A percentile compares a stretch with the other conserved stretches of the same genome.
Evolutionary conservation across 805 yeast species (phyloP).

Genomic region (Candida michaelii): DNA sequence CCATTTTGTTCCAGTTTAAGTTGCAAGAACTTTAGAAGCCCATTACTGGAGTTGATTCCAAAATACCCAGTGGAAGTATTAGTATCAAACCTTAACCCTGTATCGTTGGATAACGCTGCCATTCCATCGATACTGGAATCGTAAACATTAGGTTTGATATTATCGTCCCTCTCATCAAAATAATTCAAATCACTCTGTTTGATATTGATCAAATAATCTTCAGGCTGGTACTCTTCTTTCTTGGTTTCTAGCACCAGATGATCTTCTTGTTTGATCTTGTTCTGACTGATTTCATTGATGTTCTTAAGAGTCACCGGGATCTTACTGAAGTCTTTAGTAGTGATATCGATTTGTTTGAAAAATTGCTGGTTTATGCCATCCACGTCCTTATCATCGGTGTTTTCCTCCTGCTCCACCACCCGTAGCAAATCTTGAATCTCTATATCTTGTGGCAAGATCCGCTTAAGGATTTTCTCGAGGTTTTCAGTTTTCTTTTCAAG

Average conservation of each 20-base stretch:
- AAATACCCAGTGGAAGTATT: slow-evolving; percentile 56
- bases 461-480: slow-evolving; percentile 32
- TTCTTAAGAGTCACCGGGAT: slow-evolving; percentile 19
- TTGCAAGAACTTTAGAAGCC: slow-evolving; percentile 49
- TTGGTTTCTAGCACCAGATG: background rate
- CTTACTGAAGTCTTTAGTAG: slow-evolving; percentile 18
- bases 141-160: slow-evolving; percentile 13
- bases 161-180: slow-evolving; percentile 21
- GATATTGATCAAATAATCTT: slow-evolving; percentile 20
- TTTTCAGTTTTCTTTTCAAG: slow-evolving; percentile 54
- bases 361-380: slow-evolving; percentile 10
- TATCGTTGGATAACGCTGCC: slow-evolving; percentile 53
- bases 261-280: slow-evolving; percentile 12
- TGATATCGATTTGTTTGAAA: slow-evolving; percentile 17
- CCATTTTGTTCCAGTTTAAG: slow-evolving; percentile 28
- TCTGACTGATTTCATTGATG: slow-evolving; percentile 17
- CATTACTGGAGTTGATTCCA: slow-evolving; percentile 64
- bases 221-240: slow-evolving; percentile 16
- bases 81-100: slow-evolving; percentile 22
- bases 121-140: slow-evolving; percentile 52
- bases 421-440: slow-evolving; percentile 22
- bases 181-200: slow-evolving; percentile 20
- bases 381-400: slow-evolving; percentile 3
- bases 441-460: slow-evolving; percentile 30
- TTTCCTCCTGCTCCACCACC: slow-evolving; percentile 14